These are phyloP conservation scores for Nepenthes alata DNA, from an alignment of 179 eudicot genomes.

Conservation along the genomic window DNA sequence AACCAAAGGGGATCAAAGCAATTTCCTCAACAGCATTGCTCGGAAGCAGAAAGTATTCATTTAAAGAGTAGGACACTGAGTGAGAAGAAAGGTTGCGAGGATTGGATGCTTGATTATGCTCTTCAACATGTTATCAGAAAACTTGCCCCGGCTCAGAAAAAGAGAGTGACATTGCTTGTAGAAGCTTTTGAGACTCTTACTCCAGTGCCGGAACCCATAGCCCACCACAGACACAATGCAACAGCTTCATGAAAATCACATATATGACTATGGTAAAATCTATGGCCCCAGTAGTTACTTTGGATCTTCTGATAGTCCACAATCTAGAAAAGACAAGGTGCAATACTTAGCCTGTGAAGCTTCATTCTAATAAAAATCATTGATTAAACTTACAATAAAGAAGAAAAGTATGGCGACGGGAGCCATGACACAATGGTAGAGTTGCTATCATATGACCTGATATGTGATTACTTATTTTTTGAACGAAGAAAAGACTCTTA, in stretches of 20 bases:
- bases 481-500: too few relatives aligned
- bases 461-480: too few relatives aligned
- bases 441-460: too few relatives aligned
- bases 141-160: conserved; percentile 49
- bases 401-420: too few relatives aligned
- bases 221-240: conserved; percentile 9
- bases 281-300: not conserved
- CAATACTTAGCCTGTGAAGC: too few relatives aligned
- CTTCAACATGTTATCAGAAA: conserved; percentile 43
- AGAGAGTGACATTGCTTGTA: conserved; percentile 46
- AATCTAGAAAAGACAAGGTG: too few relatives aligned
- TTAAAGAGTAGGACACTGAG: conserved; percentile 27
- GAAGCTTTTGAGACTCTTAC: conserved; percentile 62
- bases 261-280: not conserved
- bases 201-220: conserved; percentile 13
- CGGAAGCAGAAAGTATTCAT: conserved; percentile 23
- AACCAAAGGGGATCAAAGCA: conserved; percentile 10
- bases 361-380: too few relatives aligned
- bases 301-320: too few relatives aligned
- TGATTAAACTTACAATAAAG: too few relatives aligned
- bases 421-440: too few relatives aligned
- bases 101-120: conserved; percentile 59
- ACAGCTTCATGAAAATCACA: conserved; percentile 6
- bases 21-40: conserved; percentile 10
- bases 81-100: conserved; percentile 44